These are phyloP conservation scores for Aeminium ludgeri DNA, from an alignment of 495 filamentous ascomycete species.

Conservation along the genomic window DNA sequence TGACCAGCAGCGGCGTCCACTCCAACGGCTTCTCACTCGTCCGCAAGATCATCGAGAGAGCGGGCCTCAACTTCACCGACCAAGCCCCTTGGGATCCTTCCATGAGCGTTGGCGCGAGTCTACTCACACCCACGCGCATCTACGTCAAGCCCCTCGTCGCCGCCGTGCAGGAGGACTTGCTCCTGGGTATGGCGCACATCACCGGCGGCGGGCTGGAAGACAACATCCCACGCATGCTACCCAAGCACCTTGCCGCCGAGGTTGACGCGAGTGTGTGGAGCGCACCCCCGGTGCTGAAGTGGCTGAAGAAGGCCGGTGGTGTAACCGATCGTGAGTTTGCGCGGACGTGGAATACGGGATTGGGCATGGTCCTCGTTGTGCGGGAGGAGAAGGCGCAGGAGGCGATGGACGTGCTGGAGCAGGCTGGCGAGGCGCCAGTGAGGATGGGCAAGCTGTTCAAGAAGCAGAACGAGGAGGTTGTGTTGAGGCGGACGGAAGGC, in stretches of 20 bases:
- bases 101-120: constrained; percentile 46
- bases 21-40: constrained; percentile 94
- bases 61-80: constrained; percentile 50
- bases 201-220: constrained; percentile 85
- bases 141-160: constrained; percentile 28
- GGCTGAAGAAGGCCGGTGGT: constrained; percentile 66
- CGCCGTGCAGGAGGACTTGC: constrained; percentile 35
- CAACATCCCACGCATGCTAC: constrained; percentile 88
- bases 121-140: constrained; percentile 41
- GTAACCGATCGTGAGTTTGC: constrained; percentile 60
- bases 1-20: constrained; percentile 70
- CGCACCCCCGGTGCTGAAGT: constrained; percentile 58
- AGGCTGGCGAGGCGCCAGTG: constrained; percentile 59
- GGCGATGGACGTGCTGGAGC: constrained; percentile 36
- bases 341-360: constrained; percentile 80
- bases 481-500: constrained; percentile 48
- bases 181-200: constrained; percentile 91
- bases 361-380: constrained; percentile 85
- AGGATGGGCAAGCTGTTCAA: constrained; percentile 51
- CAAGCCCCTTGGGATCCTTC: constrained; percentile 51
- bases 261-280: constrained; percentile 59
- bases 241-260: constrained; percentile 51
- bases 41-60: constrained; percentile 61
- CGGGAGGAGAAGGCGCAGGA: constrained; percentile 35
- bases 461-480: constrained; percentile 43